Conservation (phyloP, 2,329 filamentous ascomycete genomes). For the Clarireedia paspali region DNA sequence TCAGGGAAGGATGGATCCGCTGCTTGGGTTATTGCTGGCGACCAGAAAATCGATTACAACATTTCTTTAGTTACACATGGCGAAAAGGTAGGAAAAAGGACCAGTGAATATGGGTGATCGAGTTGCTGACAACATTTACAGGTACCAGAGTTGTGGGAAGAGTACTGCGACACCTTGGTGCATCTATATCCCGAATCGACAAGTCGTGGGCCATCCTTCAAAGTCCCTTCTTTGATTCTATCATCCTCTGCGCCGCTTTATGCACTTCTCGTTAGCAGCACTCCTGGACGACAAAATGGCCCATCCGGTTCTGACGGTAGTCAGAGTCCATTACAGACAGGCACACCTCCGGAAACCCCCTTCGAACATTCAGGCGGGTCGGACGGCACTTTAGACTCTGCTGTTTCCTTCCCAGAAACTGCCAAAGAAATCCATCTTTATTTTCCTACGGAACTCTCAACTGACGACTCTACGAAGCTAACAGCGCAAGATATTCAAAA, state of each 20-base stretch:
- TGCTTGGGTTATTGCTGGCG: constrained; percentile 7
- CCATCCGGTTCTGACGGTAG: constrained; percentile 37
- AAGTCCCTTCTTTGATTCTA: constrained; percentile 33
- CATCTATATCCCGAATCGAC: constrained; percentile 47
- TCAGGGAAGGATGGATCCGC: constrained; percentile 1
- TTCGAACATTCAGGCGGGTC: constrained; percentile 10
- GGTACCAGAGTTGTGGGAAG: constrained; percentile 61
- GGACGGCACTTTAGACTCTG: constrained; percentile 17
- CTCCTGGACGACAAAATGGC: constrained; percentile 18
- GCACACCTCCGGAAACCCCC: constrained; percentile 33
- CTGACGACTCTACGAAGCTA: constrained; percentile 23
- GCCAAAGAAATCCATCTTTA: constrained; percentile 42
- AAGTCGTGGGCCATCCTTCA: constrained; percentile 50
- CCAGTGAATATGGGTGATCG: not conserved
- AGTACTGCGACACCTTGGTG: constrained; percentile 48
- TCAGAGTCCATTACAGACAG: constrained; percentile 29
- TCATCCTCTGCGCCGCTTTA: constrained; percentile 1
- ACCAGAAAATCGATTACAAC: constrained; percentile 9
- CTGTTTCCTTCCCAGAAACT: constrained; percentile 30
- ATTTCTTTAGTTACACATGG: constrained; percentile 1
- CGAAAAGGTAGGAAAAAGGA: constrained; percentile 2
- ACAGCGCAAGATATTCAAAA: constrained; percentile 43
- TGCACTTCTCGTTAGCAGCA: constrained; percentile 9
- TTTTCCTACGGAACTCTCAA: constrained; percentile 34
- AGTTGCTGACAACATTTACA: constrained; percentile 23